Base-by-base conservation (phyloP, 2,329 filamentous ascomycete species). In the Pezicula radicicola region DNA sequence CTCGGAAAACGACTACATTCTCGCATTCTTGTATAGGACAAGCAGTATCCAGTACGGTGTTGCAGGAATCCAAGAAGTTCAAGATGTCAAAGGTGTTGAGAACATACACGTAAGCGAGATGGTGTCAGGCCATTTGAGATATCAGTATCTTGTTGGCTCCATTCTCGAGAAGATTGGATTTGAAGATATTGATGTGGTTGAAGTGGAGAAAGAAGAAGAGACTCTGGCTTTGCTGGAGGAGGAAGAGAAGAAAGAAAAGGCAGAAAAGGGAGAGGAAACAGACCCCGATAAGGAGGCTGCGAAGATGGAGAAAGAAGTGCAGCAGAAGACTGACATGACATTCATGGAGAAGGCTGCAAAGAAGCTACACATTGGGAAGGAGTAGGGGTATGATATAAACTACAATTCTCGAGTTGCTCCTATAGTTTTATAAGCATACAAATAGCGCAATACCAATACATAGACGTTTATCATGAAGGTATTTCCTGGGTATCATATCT, bases 11-110 rank as follows among this genome's bases (percentile, higher is more conserved):
- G 92, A 97, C 69, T 89, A 90, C 63, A 84, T 97, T 30, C 82
- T 97, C 1, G 91, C 84, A 1, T 93, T 96, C 66, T 75, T 96
- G 16, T 96, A 97, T 68, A 84, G 92, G 42, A 87, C 90, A 2
- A 91, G 88, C 39, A 91, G 86, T 53, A 80, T 96, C 27, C 87
- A 94, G 57, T 79, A 89, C 39, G 92, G 92, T 3, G 83, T 96
- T 40, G 91, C 91, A 0, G 93, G 92, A 0, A 73, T 97, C 1
- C 88, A 96, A 66, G 77, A 83, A 30, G 81, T 95, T 21, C 71
- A 83, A 52, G 80, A 77, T 8, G 81, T 92, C 15, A 77, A 81
- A 5, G 87, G 87, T 2, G 78, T 94, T 64, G 79, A 82, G 58
- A 82, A 81, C 51, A 63, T 81, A 9, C 70, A 83, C 55, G 75